Evolutionary conservation across 176 grass and related monocot genomes (phyloP).

Genomic region (Raddia guianensis): DNA sequence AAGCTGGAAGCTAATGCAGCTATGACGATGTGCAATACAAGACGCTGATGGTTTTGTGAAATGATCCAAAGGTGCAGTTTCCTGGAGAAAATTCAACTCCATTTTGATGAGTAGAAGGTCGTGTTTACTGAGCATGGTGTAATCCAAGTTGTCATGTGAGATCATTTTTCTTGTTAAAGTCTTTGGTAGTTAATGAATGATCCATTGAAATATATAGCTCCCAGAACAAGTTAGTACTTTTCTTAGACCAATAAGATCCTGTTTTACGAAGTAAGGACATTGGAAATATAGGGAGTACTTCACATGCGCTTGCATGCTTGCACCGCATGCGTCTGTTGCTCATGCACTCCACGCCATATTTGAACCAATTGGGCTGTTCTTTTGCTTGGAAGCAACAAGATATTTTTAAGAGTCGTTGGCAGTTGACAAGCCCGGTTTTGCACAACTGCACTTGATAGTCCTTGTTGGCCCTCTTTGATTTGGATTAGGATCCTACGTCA

Average conservation of each 20-base stretch:
- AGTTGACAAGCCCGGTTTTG: background rate
- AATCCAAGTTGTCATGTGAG: conserved; percentile 4
- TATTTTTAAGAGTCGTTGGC: background rate
- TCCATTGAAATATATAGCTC: background rate
- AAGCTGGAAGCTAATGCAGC: background rate
- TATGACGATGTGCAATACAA: background rate
- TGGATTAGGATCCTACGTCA: no score
- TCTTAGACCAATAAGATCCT: background rate
- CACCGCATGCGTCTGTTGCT: conserved; percentile 13
- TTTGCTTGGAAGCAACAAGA: background rate
- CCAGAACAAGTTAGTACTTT: background rate
- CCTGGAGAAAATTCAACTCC: conserved; percentile 6
- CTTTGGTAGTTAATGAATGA: background rate
- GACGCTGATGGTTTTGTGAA: background rate
- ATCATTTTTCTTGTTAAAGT: background rate
- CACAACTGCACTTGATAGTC: background rate
- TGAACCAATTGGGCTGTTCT: background rate
- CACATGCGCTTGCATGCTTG: background rate
- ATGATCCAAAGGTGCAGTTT: conserved; percentile 4
- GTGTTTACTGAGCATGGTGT: conserved; percentile 8
- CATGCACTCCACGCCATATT: background rate
- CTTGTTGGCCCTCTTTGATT: background rate
- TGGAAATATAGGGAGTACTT: conserved; percentile 16
- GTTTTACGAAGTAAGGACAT: background rate
- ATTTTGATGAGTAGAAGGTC: background rate